phyloP scores from a whole-genome alignment of 352 stramenopile species.

The Globisporangium parvum region DNA sequence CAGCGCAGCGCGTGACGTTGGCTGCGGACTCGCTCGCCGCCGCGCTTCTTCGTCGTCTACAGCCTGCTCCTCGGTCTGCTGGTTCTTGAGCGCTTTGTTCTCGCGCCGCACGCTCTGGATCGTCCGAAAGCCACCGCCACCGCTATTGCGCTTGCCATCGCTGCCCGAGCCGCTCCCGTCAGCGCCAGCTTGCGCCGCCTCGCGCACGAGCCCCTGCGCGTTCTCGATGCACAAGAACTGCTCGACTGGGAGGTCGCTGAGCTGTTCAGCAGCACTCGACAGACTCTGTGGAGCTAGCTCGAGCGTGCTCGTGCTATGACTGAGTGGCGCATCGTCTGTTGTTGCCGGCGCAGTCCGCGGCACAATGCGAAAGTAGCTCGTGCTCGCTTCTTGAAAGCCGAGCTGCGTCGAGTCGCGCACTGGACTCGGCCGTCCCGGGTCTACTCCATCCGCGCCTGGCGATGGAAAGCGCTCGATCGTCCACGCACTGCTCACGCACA shows the following conservation, averaged over 20 bases:
- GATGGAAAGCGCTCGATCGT: slow-evolving; percentile 35
- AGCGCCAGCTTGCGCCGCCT: slow-evolving; percentile 4
- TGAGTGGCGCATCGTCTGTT: background rate
- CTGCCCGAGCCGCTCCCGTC: slow-evolving; percentile 21
- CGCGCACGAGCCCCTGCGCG: slow-evolving; percentile 38
- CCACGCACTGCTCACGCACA: slow-evolving; percentile 64
- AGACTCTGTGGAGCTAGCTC: slow-evolving; percentile 18
- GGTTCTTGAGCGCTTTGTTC: slow-evolving; percentile 68
- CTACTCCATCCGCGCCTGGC: background rate
- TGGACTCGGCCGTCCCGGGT: background rate
- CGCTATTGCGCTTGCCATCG: slow-evolving; percentile 24
- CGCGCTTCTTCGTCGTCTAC: background rate
- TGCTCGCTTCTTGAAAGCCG: slow-evolving; percentile 69
- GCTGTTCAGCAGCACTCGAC: slow-evolving; percentile 6
- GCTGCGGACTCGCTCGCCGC: slow-evolving; percentile 27
- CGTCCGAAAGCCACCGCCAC: slow-evolving; percentile 55
- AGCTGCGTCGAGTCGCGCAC: slow-evolving; percentile 34
- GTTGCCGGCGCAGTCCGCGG: slow-evolving; percentile 1
- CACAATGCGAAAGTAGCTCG: slow-evolving; percentile 71
- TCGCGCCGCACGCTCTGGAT: slow-evolving; percentile 84
- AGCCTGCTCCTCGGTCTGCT: slow-evolving; percentile 1
- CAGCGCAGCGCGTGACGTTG: slow-evolving; percentile 52
- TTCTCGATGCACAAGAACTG: slow-evolving; percentile 78
- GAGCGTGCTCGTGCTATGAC: slow-evolving; percentile 2
- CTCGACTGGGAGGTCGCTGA: slow-evolving; percentile 36